Conservation (phyloP, 768 basidiomycete species). For the Hygrophorus pudorinus region DNA sequence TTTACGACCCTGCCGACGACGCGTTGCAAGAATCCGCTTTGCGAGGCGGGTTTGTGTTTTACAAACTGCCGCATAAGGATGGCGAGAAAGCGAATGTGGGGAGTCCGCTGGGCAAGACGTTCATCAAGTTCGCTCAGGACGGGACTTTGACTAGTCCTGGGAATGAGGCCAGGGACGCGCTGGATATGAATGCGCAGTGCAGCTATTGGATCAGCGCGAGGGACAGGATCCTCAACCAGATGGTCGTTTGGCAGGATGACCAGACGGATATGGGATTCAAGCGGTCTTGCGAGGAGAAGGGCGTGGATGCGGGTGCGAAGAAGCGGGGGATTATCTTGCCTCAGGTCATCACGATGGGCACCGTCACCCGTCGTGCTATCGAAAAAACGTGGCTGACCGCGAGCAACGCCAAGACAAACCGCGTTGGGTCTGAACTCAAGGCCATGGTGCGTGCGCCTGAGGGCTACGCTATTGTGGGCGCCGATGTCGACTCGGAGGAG, state of each 20-base stretch:
- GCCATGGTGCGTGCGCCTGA: conserved; percentile 93
- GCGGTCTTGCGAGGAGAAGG: conserved; percentile 11
- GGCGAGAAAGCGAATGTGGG: conserved; percentile 96
- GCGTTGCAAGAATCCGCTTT: conserved; percentile 38
- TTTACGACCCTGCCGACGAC: conserved; percentile 57
- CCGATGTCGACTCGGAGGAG: conserved; percentile 98
- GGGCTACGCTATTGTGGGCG: conserved; percentile 92
- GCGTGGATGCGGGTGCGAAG: conserved; percentile 14
- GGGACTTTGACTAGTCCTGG: conserved; percentile 79
- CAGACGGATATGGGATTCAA: conserved; percentile 43
- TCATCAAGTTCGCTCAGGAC: conserved; percentile 81
- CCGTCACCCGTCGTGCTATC: conserved; percentile 93
- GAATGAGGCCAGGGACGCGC: conserved; percentile 70
- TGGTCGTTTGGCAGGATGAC: conserved; percentile 75
- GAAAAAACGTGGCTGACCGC: conserved; percentile 99
- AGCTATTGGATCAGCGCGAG: conserved; percentile 96
- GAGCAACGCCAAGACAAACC: conserved; percentile 94
- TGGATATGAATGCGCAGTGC: conserved; percentile 90
- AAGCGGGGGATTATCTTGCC: conserved; percentile 91
- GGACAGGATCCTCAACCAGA: conserved; percentile 86
- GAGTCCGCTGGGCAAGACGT: conserved; percentile 79
- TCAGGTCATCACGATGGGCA: conserved; percentile 97
- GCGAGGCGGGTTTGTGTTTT: conserved; percentile 49
- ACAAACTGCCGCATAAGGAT: conserved; percentile 94
- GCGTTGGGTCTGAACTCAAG: conserved; percentile 97